Base-by-base conservation (phyloP, 1,139 yeast genomes). In the Kodamaea ohmeri region DNA sequence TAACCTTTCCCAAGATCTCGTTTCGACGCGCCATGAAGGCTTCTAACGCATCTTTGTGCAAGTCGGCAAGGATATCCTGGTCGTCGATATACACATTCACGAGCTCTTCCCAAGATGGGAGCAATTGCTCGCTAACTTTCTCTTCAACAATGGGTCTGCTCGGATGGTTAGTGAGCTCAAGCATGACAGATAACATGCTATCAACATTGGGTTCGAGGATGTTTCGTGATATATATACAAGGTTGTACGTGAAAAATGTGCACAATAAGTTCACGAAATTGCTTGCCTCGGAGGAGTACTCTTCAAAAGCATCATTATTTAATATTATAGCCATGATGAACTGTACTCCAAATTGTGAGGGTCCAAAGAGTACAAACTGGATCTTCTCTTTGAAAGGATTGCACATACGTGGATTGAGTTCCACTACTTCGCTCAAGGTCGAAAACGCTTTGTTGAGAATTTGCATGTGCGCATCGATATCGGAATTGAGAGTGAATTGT, bases 101-200 rank as follows among this genome's bases (percentile, higher is more conserved):
- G 38, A 84, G 67, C 41, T 80, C 83, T 38, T 77, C 76, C 97
- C 97, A 92, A 53, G 89, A 87, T 38, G 80, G 80, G 4, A 86
- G 66, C 48, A 88, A 67, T 40, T 80, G 82, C 32, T 73, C 77
- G 12, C 95, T 83, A 9, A 85, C 63, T 12, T 62, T 62, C 54
- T 90, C 96, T 19, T 87, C 90, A 0, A 68, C 60, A 1, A 83
- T 69, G 0, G 95, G 85, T 4, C 61, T 50, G 1, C 83, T 80
- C 0, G 83, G 81, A 35, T 75, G 71, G 38, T 73, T 70, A 0
- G 95, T 78, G 36, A 89, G 58, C 28, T 67, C 67, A 18, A 83
- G 46, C 9, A 86, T 58, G n/a, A 76, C 64, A 11, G 71, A 65
- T 12, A 83, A 55, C 29, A 76, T 69, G 15, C 61, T 58, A 27